phyloP scores from a whole-genome alignment of 371 early-diverging fungal species.

The Mucor irregularis region DNA sequence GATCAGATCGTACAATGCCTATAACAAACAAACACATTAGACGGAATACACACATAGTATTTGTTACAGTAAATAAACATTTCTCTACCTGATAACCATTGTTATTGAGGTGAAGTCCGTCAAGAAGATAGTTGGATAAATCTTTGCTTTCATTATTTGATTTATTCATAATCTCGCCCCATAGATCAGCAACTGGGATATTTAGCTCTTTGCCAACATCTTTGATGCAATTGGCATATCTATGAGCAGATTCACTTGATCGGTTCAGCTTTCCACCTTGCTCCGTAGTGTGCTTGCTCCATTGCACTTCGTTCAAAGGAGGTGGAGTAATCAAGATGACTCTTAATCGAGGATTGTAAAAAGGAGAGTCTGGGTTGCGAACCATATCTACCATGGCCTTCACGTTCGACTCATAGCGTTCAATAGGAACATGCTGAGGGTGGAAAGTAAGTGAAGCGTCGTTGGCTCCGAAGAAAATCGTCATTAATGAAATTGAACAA shows the following conservation, averaged over 20 bases:
- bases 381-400: conserved; percentile 54
- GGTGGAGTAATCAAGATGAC: conserved; percentile 81
- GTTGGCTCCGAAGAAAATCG: conserved; percentile 85
- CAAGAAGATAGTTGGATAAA: conserved; percentile 48
- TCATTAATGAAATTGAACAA: conserved; percentile 57
- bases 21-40: neutral
- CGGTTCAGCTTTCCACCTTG: conserved; percentile 52
- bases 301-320: conserved; percentile 62
- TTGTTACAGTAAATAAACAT: too few relatives aligned
- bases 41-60: neutral
- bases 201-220: conserved; percentile 46
- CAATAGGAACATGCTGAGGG: conserved; percentile 68
- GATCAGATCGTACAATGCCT: conserved; percentile 32
- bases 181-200: conserved; percentile 60
- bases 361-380: conserved; percentile 48
- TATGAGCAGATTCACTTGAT: conserved; percentile 34
- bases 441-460: conserved; percentile 65
- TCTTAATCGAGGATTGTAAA: conserved; percentile 55
- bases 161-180: conserved; percentile 52
- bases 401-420: conserved; percentile 61
- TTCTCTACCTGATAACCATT: conserved; percentile 56
- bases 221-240: conserved; percentile 64
- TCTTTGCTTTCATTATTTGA: conserved; percentile 7
- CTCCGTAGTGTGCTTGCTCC: conserved; percentile 40
- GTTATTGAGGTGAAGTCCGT: conserved; percentile 67